Base-by-base conservation (phyloP, 768 basidiomycete genomes). In the Lyophyllum atratum region DNA sequence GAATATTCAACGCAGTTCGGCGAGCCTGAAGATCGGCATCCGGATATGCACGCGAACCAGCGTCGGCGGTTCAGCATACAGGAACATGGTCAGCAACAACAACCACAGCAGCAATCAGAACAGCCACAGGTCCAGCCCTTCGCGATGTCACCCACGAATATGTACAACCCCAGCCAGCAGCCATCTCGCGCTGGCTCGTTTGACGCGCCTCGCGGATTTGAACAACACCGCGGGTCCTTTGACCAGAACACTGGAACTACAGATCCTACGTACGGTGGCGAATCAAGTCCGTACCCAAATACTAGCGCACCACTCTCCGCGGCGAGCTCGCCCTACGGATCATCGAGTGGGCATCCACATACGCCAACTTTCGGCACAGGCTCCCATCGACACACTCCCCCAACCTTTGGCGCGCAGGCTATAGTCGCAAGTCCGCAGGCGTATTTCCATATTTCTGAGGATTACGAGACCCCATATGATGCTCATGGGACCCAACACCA, bases 301-400 rank as follows among this genome's bases (percentile, higher is more conserved):
- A 62, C 68, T 29, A 65, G 59, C 25, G 54, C 60, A 3, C 59
- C 60, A 15, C 47, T 66, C 11, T 72, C 73, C 12, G 52, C 64
- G 15, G 66, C 69, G 8, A 64, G 68, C 46, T 72, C 72, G 28
- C 73, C 74, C 9, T 75, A 73, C 54, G 59, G 67, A 6, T 59
- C 63, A 2, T 39, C 59, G 29, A 33, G 49, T 49, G 70, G 64
- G 3, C 68, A 66, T 37, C 63, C 68, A 9, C 58, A 64, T 37
- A 72, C 73, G 22, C 71, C 73, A 17, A 66, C 69, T 7, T 72
- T 71, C 40, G 52, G 60, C 22, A 25, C 52, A 25, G 42, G 24
- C 37, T 52, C 63, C 12, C 60, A 66, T 25, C 60, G 65, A 40
- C 56, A 66, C 43, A 69, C 64, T n/a, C 68, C 72, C 19, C 66